Percentiles rank a stretch among this genome's conserved stretches.
Conservation (phyloP, 495 filamentous ascomycete genomes). For the Penicillium pulvis region DNA sequence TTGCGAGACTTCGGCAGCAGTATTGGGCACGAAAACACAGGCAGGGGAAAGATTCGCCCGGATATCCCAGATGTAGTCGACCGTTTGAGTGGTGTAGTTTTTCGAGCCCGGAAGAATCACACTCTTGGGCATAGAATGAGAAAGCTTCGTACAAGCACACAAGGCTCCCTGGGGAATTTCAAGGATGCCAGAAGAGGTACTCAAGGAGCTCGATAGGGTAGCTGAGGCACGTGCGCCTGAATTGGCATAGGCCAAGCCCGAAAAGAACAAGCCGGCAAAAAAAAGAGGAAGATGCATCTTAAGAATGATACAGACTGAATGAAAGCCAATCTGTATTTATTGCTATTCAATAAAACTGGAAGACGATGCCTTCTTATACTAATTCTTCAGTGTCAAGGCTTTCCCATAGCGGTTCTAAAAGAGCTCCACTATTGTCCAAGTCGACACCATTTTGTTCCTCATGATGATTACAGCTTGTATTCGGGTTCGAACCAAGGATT, state of each 20-base stretch:
- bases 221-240: not conserved
- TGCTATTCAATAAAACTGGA: too few species aligned
- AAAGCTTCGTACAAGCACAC: conserved; percentile 30
- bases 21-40: conserved; percentile 35
- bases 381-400: too few species aligned
- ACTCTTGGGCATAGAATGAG: not conserved
- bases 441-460: too few species aligned
- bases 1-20: conserved; percentile 28
- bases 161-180: not conserved
- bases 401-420: too few species aligned
- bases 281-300: too few species aligned
- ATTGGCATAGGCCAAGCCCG: not conserved
- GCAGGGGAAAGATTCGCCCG: conserved; percentile 33
- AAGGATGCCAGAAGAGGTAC: not conserved
- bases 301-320: too few species aligned
- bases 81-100: conserved; percentile 21
- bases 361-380: too few species aligned
- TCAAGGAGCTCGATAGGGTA: not conserved
- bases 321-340: too few species aligned
- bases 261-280: not conserved
- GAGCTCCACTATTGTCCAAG: too few species aligned
- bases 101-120: conserved; percentile 15
- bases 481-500: too few species aligned
- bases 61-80: conserved; percentile 27
- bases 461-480: too few species aligned